Percentiles rank a stretch among this genome's conserved stretches.
Evolutionary conservation across 345 rosid genomes (phyloP).

Genomic region (Dipteronia sinensis): DNA sequence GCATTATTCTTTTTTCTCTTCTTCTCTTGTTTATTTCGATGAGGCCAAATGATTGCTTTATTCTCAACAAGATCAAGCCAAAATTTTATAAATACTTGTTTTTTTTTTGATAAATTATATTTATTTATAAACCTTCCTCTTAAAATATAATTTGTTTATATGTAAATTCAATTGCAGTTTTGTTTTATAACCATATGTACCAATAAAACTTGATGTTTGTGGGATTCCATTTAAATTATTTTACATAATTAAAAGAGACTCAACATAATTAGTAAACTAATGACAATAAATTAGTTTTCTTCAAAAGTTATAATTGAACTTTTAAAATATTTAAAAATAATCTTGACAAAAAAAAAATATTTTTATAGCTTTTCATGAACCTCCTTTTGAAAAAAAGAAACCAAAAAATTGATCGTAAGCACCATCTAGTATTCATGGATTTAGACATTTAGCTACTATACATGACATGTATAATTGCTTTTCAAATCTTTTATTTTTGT

Average conservation of each 20-base stretch:
- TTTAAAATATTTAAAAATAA: no score
- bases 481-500: no score
- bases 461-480: no score
- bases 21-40: background rate
- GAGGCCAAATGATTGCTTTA: background rate
- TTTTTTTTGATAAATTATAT: background rate
- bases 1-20: background rate
- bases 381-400: no score
- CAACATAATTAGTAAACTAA: no score
- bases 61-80: background rate
- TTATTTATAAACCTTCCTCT: background rate
- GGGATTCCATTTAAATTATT: background rate
- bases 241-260: background rate
- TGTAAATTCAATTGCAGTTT: background rate
- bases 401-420: no score
- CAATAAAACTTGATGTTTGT: background rate
- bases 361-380: no score
- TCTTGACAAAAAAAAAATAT: no score
- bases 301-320: background rate
- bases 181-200: background rate
- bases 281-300: background rate
- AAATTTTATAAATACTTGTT: background rate
- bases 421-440: no score
- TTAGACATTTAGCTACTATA: no score
- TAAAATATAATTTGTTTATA: background rate